phyloP scores from a whole-genome alignment of 148 eudicot species.

The Nepenthes mirabilis region DNA sequence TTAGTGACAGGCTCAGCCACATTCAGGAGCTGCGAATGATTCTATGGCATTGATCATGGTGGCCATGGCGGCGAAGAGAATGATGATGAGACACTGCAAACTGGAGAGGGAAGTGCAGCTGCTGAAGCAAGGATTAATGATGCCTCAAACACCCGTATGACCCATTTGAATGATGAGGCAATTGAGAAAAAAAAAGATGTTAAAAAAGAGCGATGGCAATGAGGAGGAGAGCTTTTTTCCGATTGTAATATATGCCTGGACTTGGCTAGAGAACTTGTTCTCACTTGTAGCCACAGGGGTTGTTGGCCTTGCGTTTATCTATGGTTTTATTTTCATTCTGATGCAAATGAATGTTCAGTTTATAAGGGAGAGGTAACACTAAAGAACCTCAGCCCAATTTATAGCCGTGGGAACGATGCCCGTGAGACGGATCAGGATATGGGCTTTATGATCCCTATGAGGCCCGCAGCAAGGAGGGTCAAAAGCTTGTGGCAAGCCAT shows the following conservation, averaged over 20 bases:
- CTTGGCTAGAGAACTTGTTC: slow-evolving; percentile 80
- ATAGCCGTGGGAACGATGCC: slow-evolving; percentile 50
- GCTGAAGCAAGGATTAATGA: slow-evolving; percentile 43
- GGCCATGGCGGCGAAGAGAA: slow-evolving; percentile 11
- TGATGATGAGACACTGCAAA: slow-evolving; percentile 30
- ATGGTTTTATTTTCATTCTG: slow-evolving; percentile 70
- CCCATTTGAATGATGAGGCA: slow-evolving; percentile 18
- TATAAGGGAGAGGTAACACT: slow-evolving; percentile 85
- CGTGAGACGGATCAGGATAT: slow-evolving; percentile 31
- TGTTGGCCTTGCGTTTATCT: slow-evolving; percentile 95
- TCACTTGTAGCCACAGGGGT: slow-evolving; percentile 94
- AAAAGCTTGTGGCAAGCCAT: slow-evolving; percentile 85
- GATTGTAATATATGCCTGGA: slow-evolving; percentile 94
- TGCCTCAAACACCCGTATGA: slow-evolving; percentile 7
- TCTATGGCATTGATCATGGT: slow-evolving; percentile 15
- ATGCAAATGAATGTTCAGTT: slow-evolving; percentile 85
- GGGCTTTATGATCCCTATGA: slow-evolving; percentile 44
- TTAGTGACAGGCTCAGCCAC: slow-evolving; percentile 22
- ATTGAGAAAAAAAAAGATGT: slow-evolving; percentile 41
- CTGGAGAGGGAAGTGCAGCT: slow-evolving; percentile 72
- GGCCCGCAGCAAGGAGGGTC: slow-evolving; percentile 62
- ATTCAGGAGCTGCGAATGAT: slow-evolving; percentile 26
- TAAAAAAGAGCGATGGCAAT: slow-evolving; percentile 31
- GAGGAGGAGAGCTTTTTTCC: slow-evolving; percentile 46
- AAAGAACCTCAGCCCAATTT: slow-evolving; percentile 76